Percentiles rank a stretch among this genome's conserved stretches.
These are phyloP conservation scores for Chaetomium sp. DNA, from an alignment of 2,329 filamentous ascomycete genomes.

Conservation along the genomic window DNA sequence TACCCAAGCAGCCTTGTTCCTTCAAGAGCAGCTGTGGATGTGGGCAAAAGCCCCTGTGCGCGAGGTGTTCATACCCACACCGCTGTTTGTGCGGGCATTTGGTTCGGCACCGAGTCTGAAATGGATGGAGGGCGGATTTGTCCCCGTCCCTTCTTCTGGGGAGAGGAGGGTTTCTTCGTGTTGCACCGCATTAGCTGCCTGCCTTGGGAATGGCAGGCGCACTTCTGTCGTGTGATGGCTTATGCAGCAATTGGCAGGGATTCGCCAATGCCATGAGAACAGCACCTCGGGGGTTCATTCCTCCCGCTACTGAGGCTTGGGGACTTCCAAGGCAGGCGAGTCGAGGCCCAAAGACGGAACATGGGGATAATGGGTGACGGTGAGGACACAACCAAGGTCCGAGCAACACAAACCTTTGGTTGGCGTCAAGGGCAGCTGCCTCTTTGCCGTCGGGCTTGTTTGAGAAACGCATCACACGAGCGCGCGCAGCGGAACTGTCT, in stretches of 20 bases:
- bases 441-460: background rate
- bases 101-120: background rate
- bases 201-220: conserved; percentile 1
- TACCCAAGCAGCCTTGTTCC: background rate
- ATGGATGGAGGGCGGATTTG: background rate
- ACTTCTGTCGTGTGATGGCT: conserved; percentile 11
- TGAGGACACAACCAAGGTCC: background rate
- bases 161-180: background rate
- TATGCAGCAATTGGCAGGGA: background rate
- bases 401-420: conserved; percentile 16
- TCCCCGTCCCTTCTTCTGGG: background rate
- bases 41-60: background rate
- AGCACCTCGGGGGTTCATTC: no score
- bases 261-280: background rate
- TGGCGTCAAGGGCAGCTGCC: conserved; percentile 15
- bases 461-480: conserved; percentile 17
- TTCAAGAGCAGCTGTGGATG: background rate
- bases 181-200: conserved; percentile 6
- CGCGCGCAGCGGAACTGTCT: background rate
- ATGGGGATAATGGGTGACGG: background rate
- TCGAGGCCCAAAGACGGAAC: background rate
- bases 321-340: background rate
- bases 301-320: no score
- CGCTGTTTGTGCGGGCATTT: conserved; percentile 10
- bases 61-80: conserved; percentile 14